phyloP scores from a whole-genome alignment of 176 grass and related monocot species.

The Microstegium vimineum region DNA sequence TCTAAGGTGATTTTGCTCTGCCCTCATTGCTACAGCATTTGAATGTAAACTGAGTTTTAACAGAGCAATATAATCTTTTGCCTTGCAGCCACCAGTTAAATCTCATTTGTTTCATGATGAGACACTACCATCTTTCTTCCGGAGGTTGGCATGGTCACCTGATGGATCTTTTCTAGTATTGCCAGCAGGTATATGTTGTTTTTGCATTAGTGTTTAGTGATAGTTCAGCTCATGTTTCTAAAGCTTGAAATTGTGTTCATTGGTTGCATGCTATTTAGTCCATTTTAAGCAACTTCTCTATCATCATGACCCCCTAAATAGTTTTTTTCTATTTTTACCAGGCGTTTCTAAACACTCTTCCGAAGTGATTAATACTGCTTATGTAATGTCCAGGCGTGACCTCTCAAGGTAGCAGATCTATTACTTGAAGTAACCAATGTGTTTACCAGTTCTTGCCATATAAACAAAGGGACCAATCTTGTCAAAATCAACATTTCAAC shows the following conservation, averaged over 20 bases:
- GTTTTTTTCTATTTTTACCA: conserved; percentile 36
- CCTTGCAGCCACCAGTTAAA: conserved; percentile 63
- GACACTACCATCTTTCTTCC: conserved; percentile 96
- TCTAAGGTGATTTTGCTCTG: conserved; percentile 63
- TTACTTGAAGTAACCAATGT: background rate
- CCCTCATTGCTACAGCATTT: conserved; percentile 1
- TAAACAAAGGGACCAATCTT: background rate
- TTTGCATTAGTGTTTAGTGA: background rate
- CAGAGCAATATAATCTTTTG: background rate
- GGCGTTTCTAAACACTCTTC: conserved; percentile 66
- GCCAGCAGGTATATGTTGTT: conserved; percentile 61
- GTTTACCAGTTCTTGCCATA: background rate
- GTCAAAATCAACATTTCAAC: background rate
- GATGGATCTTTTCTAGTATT: conserved; percentile 93
- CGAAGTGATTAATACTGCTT: conserved; percentile 80
- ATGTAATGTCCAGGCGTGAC: conserved; percentile 84
- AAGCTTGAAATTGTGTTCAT: background rate
- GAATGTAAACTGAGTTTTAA: background rate
- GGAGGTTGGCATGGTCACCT: conserved; percentile 89
- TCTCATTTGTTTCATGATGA: conserved; percentile 94
- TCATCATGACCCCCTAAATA: background rate
- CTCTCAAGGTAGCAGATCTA: conserved; percentile 74
- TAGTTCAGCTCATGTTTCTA: background rate
- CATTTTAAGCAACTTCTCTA: background rate
- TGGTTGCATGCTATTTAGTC: conserved; percentile 10